Conservation (phyloP, 345 rosid species). For the Ceriops tagal region DNA sequence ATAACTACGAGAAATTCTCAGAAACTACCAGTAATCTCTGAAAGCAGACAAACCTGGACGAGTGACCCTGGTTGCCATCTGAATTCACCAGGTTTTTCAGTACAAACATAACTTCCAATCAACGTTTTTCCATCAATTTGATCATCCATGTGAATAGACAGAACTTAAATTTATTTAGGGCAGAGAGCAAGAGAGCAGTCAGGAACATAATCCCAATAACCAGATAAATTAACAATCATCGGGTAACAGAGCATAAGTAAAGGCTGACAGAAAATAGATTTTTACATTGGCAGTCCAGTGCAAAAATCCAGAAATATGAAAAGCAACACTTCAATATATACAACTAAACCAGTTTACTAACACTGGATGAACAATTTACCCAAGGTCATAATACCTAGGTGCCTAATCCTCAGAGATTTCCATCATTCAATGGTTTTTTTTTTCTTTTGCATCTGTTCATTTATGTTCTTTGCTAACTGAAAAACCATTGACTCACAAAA, state of each 20-base stretch:
- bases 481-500: no score
- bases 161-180: constrained; percentile 37
- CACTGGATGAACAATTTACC: no score
- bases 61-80: constrained; percentile 97
- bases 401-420: no score
- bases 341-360: not conserved
- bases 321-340: not conserved
- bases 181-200: not conserved
- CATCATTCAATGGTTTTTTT: no score
- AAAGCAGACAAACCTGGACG: constrained; percentile 64
- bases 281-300: no score
- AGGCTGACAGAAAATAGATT: not conserved
- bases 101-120: constrained; percentile 86
- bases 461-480: no score
- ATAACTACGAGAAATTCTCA: no score
- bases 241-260: not conserved
- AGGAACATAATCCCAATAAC: not conserved
- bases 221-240: not conserved
- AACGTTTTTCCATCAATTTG: constrained; percentile 94
- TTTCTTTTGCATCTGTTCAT: no score
- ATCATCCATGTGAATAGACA: constrained; percentile 92
- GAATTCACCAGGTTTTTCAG: constrained; percentile 96
- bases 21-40: not conserved
- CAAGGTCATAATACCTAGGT: no score
- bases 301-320: not conserved